Percentiles rank a stretch among this genome's conserved stretches.
These are phyloP conservation scores for Rhodotorula sp. DNA, from an alignment of 1,284 basidiomycete genomes.

Conservation along the genomic window DNA sequence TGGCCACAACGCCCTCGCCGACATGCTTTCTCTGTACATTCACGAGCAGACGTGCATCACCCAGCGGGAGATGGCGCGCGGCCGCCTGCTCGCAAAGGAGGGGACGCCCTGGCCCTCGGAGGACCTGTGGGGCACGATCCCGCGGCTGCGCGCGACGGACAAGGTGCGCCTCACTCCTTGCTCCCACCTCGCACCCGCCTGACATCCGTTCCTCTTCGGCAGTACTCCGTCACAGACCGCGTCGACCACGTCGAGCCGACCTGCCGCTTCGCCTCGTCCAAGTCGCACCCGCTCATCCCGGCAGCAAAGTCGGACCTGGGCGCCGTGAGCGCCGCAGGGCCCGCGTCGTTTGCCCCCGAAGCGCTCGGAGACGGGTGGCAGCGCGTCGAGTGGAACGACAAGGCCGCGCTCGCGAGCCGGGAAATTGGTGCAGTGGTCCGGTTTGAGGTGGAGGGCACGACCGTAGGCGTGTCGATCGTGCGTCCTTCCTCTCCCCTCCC, in stretches of 20 bases:
- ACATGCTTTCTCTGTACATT: constrained; percentile 30
- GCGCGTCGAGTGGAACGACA: constrained; percentile 30
- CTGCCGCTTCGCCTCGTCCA: constrained; percentile 8
- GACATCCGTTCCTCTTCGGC: neutral
- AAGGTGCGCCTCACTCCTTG: neutral
- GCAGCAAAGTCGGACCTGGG: neutral
- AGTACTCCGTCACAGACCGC: neutral
- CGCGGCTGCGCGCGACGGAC: constrained; percentile 8
- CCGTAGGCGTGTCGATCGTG: constrained; percentile 19
- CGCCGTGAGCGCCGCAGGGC: no score
- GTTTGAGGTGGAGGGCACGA: constrained; percentile 16
- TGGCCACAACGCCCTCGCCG: constrained; percentile 17
- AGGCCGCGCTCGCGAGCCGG: constrained; percentile 2
- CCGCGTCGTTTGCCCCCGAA: neutral
- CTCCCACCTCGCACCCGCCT: neutral
- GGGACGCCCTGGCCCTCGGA: constrained; percentile 12
- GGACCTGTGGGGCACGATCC: constrained; percentile 15
- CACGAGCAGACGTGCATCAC: constrained; percentile 25
- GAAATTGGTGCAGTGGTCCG: constrained; percentile 2
- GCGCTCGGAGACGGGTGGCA: neutral
- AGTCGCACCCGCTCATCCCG: constrained; percentile 3
- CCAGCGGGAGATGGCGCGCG: neutral
- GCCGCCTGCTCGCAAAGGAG: neutral
- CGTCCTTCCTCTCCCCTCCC: neutral
- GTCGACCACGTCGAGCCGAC: neutral